phyloP scores from a whole-genome alignment of 2,329 filamentous ascomycete genomes.

The Graphilbum sp. region DNA sequence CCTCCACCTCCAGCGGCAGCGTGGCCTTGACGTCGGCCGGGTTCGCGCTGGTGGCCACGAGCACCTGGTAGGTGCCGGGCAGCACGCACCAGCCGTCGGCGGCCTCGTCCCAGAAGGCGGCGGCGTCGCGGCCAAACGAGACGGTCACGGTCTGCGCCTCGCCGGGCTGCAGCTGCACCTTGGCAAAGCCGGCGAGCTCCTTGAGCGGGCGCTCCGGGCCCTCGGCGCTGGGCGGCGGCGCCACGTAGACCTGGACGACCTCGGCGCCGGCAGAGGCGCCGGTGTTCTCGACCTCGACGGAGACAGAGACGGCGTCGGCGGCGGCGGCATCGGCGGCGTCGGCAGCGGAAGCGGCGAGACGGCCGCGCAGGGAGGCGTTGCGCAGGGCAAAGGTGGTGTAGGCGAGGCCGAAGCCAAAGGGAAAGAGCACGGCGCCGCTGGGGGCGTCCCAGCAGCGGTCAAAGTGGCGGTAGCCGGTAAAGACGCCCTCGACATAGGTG shows the following conservation, averaged over 20 bases:
- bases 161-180: slow-evolving; percentile 19
- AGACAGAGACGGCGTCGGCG: slow-evolving; percentile 18
- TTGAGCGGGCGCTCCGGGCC: slow-evolving; percentile 25
- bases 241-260: slow-evolving; percentile 41
- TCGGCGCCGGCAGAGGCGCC: slow-evolving; percentile 36
- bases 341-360: background rate
- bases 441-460: slow-evolving; percentile 41
- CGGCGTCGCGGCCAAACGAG: background rate
- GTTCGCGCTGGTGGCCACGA: background rate
- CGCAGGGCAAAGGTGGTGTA: slow-evolving; percentile 51
- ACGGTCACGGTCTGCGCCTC: background rate
- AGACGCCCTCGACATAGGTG: slow-evolving; percentile 66
- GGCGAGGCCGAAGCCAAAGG: slow-evolving; percentile 66
- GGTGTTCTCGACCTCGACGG: slow-evolving; percentile 41
- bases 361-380: background rate
- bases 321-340: slow-evolving; percentile 6
- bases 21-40: background rate
- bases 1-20: background rate
- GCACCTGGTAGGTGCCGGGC: background rate
- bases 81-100: background rate
- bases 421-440: slow-evolving; percentile 49
- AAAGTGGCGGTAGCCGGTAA: slow-evolving; percentile 68
- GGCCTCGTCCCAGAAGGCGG: slow-evolving; percentile 4
- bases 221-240: slow-evolving; percentile 9
- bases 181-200: slow-evolving; percentile 41